Conservation (phyloP, 2,329 filamentous ascomycete genomes). For the Metarhizium album region DNA sequence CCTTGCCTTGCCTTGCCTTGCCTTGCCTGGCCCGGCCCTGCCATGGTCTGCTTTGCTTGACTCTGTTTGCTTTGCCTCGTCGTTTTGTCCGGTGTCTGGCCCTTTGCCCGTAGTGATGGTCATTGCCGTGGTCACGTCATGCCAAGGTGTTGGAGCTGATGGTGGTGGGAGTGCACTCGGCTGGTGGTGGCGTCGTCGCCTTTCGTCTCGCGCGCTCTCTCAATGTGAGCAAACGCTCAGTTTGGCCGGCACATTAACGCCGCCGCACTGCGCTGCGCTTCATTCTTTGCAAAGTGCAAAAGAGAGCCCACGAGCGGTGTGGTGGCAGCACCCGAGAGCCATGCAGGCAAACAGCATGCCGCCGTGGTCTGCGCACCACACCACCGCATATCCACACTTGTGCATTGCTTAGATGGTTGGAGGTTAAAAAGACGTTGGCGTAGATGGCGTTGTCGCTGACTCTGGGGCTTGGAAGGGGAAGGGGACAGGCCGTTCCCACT, state of each 20-base stretch:
- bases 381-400: not conserved
- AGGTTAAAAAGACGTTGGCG: not conserved
- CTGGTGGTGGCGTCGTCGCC: not conserved
- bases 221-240: not conserved
- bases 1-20: not conserved
- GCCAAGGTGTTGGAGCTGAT: too few relatives aligned
- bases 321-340: constrained; percentile 2
- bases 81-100: too few relatives aligned
- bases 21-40: not conserved
- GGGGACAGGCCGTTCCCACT: constrained; percentile 4
- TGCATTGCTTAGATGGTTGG: not conserved
- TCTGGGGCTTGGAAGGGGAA: not conserved
- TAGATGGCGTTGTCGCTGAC: constrained; percentile 1
- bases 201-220: not conserved
- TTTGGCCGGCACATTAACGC: constrained; percentile 3
- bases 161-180: too few relatives aligned
- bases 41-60: not conserved
- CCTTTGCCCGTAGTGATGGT: too few relatives aligned
- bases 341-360: constrained; percentile 1
- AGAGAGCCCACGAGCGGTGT: constrained; percentile 20
- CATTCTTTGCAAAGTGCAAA: not conserved
- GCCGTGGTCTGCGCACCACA: not conserved
- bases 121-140: too few relatives aligned
- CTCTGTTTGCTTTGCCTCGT: not conserved
- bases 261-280: not conserved